Percentiles rank a stretch among this genome's conserved stretches.
Conservation (phyloP, 257 asterid genomes). For the Cynanchum wilfordii region DNA sequence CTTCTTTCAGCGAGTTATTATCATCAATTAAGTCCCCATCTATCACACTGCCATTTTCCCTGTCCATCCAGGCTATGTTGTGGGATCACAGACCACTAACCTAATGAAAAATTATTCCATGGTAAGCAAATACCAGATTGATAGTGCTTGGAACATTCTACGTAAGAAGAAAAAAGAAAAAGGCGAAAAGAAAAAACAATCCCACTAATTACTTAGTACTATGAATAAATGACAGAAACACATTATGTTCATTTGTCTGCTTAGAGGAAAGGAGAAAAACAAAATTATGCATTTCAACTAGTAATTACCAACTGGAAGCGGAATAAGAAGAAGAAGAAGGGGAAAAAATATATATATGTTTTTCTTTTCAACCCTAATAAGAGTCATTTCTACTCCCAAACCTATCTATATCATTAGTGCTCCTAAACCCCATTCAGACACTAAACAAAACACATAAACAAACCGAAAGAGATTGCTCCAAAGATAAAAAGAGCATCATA, state of each 20-base stretch:
- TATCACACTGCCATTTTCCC: conserved; percentile 43
- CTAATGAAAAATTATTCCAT: conserved; percentile 17
- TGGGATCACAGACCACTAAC: conserved; percentile 24
- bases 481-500: neutral
- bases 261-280: neutral
- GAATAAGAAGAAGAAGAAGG: no score
- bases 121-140: neutral
- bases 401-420: neutral
- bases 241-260: neutral
- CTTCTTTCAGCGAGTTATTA: conserved; percentile 37
- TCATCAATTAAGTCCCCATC: conserved; percentile 35
- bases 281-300: neutral
- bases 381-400: neutral
- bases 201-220: neutral
- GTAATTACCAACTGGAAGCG: neutral
- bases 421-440: neutral
- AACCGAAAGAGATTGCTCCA: neutral
- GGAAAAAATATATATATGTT: neutral
- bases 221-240: neutral
- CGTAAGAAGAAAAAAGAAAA: neutral
- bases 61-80: conserved; percentile 56
- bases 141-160: neutral
- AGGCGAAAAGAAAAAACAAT: neutral
- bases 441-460: neutral
- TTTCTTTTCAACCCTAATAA: neutral